Evolutionary conservation across 2,329 filamentous ascomycete genomes (phyloP), one percentile per base, ranked within the genome.

Genomic region (Alternaria rosae): DNA sequence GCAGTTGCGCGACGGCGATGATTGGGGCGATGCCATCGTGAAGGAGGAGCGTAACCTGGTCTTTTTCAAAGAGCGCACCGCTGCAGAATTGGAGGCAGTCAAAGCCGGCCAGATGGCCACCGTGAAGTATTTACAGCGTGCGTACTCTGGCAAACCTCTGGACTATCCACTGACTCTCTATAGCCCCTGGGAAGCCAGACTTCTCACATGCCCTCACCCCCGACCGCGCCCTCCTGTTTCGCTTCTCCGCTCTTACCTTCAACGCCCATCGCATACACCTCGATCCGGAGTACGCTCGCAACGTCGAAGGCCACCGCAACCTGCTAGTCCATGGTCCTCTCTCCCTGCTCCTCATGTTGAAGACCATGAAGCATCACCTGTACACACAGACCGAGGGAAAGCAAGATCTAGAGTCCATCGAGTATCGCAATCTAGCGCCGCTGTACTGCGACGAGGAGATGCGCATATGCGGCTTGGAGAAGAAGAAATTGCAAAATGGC

Each of bases 211-310:
- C 82, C 0, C 80, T 97, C 23, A 86, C 81, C 0, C 92, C 93
- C 1, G 89, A 89, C 3, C 83, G 87, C 3, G 83, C 86, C 5
- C 86, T 97, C 5, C 88, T 99, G 56, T 97, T 97, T 81, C 89
- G 94, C 61, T 98, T 94, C 83, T 95, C 91, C 20, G 93, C 93
- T 17, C 67, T 86, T 32, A 94, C 92, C 3, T 94, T 93, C 83
- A 99, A 99, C 79, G 92, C 93, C 1, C 95, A 99, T 79, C 85
- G 86, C 15, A 97, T 99, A 70, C 95, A 99, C 80, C 85, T 97
- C 21, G 92, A 97, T 77, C 86, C 85, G 1, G 75, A 85, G 44
- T 96, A 92, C 79, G 89, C 89, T 54, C 85, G 85, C 41, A 82
- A 86, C 12, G 82, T 89, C 12, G 95, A 98, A 78, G 91, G 91